phyloP scores from a whole-genome alignment of 768 basidiomycete genomes.

The Chalciporus sphaerocephalus region DNA sequence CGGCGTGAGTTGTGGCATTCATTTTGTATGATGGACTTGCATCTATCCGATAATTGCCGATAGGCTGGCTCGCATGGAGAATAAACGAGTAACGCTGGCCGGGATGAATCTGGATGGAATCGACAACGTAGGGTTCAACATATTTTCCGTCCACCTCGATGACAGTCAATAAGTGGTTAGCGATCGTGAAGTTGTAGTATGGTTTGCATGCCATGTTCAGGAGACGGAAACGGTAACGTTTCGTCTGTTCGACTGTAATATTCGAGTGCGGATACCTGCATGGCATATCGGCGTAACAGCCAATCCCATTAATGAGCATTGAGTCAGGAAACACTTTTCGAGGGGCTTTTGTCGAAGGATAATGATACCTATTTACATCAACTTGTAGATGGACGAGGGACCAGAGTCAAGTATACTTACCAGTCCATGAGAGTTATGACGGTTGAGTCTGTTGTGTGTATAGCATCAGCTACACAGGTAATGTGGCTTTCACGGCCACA shows the following conservation, averaged over 20 bases:
- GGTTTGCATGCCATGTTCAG: constrained; percentile 35
- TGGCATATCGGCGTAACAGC: constrained; percentile 28
- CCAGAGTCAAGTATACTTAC: constrained; percentile 6
- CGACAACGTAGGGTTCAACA: constrained; percentile 37
- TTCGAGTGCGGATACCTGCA: constrained; percentile 24
- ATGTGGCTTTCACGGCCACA: neutral
- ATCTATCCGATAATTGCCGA: constrained; percentile 39
- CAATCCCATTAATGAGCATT: constrained; percentile 40
- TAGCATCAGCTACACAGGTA: neutral
- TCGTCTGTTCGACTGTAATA: constrained; percentile 30
- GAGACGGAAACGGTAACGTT: constrained; percentile 39
- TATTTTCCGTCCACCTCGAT: constrained; percentile 43
- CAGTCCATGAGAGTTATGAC: constrained; percentile 33
- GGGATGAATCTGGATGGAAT: constrained; percentile 33
- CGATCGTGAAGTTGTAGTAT: constrained; percentile 26
- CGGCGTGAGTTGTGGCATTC: constrained; percentile 7
- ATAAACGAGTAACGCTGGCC: constrained; percentile 48
- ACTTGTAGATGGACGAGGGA: neutral
- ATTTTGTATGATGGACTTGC: constrained; percentile 25
- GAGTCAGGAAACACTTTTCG: constrained; percentile 26
- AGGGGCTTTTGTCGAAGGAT: constrained; percentile 4
- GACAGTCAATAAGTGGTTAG: constrained; percentile 30
- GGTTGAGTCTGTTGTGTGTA: neutral
- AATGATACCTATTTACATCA: constrained; percentile 17
- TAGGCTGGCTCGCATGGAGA: constrained; percentile 35